These are phyloP conservation scores for Boeremia exigua DNA, from an alignment of 2,329 filamentous ascomycete species.

Conservation along the genomic window DNA sequence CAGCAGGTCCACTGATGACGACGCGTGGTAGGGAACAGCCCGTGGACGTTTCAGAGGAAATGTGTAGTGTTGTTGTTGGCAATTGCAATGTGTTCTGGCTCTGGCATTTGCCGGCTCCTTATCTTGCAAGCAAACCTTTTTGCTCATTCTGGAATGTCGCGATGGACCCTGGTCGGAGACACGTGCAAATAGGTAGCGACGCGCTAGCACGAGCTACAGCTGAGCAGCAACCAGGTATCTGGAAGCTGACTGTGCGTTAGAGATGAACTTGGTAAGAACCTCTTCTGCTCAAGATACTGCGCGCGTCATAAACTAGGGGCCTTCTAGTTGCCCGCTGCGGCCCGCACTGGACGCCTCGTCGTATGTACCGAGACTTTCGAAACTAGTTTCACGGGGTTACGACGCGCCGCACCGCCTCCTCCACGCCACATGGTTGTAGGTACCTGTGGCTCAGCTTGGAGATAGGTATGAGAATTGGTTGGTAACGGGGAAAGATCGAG, in stretches of 20 bases:
- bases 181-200: slow-evolving; percentile 5
- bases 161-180: slow-evolving; percentile 5
- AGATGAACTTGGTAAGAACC: background rate
- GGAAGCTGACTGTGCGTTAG: background rate
- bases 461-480: background rate
- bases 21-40: slow-evolving; percentile 13
- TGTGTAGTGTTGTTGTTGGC: background rate
- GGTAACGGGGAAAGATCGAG: no score
- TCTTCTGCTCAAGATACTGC: slow-evolving; percentile 1
- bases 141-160: slow-evolving; percentile 1
- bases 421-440: background rate
- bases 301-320: slow-evolving; percentile 2
- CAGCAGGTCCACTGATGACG: slow-evolving; percentile 28
- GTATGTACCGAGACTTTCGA: background rate
- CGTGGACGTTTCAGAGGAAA: slow-evolving; percentile 4
- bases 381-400: background rate
- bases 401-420: background rate
- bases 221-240: slow-evolving; percentile 5
- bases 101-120: background rate
- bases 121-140: slow-evolving; percentile 6
- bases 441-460: background rate
- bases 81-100: background rate
- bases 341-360: slow-evolving; percentile 14
- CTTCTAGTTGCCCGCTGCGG: slow-evolving; percentile 12
- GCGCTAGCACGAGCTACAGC: slow-evolving; percentile 14